These are phyloP conservation scores for Aspergillus novoparasiticus DNA, from an alignment of 2,329 filamentous ascomycete species.

Conservation along the genomic window DNA sequence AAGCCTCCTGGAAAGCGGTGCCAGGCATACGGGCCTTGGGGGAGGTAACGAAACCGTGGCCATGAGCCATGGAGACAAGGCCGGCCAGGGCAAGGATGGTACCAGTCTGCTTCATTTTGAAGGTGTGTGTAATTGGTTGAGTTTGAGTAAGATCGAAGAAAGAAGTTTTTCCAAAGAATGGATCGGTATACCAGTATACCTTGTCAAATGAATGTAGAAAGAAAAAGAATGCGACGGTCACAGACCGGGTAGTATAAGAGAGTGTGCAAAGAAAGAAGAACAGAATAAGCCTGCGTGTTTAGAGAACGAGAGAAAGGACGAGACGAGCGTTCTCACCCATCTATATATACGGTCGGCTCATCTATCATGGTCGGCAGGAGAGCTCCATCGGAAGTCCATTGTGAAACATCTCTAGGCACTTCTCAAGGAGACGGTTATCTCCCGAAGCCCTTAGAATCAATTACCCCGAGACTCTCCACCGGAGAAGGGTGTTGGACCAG, in stretches of 20 bases:
- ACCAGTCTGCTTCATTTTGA: constrained; percentile 48
- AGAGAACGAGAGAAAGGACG: constrained; percentile 9
- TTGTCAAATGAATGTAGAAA: constrained; percentile 13
- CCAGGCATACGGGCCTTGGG: constrained; percentile 56
- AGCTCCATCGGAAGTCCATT: constrained; percentile 9
- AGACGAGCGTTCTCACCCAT: constrained; percentile 1
- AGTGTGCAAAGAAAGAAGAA: constrained; percentile 21
- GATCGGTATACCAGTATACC: constrained; percentile 31
- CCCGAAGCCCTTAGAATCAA: constrained; percentile 3
- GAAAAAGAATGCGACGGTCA: constrained; percentile 25
- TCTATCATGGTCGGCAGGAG: neutral
- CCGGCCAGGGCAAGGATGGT: constrained; percentile 47
- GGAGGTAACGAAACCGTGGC: constrained; percentile 56
- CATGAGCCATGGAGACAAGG: constrained; percentile 51
- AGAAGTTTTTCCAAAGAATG: constrained; percentile 15
- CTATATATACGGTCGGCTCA: constrained; percentile 21
- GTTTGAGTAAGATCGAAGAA: constrained; percentile 14
- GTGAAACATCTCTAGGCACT: constrained; percentile 16
- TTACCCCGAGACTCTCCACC: constrained; percentile 15
- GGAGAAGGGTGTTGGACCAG: constrained; percentile 5
- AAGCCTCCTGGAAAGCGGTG: constrained; percentile 53
- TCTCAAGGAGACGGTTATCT: constrained; percentile 1
- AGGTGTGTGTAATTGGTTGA: constrained; percentile 1
- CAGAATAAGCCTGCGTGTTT: constrained; percentile 22
- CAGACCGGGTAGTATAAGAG: constrained; percentile 22